Conservation (phyloP, 192 early-diverging fungal genomes). For the Coemansia sp. region DNA sequence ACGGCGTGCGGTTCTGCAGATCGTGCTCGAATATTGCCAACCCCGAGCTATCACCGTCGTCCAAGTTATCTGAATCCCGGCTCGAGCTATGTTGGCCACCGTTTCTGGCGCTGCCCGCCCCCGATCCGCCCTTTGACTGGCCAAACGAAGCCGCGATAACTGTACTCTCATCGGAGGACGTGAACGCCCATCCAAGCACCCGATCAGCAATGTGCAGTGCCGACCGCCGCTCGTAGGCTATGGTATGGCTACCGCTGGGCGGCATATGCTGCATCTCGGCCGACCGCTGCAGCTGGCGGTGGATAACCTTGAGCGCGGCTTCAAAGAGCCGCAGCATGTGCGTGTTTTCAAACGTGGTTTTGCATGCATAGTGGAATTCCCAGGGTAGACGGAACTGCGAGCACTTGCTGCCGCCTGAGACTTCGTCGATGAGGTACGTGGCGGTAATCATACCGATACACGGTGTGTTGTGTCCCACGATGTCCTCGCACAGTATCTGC, state of each 20-base stretch:
- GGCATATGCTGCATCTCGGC: conserved; percentile 5
- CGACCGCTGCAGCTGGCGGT: conserved; percentile 39
- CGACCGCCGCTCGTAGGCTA: conserved; percentile 44
- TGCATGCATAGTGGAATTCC: conserved; percentile 51
- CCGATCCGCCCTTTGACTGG: background rate
- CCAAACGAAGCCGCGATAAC: conserved; percentile 36
- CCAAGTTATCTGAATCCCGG: conserved; percentile 4
- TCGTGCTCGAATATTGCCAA: conserved; percentile 22
- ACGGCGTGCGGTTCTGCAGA: conserved; percentile 28
- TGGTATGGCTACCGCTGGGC: conserved; percentile 14
- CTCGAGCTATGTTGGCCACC: background rate
- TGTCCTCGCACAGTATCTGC: conserved; percentile 35
- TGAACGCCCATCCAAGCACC: conserved; percentile 38
- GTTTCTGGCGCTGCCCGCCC: background rate
- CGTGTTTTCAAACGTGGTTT: conserved; percentile 35
- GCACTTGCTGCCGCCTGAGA: conserved; percentile 48
- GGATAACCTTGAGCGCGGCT: conserved; percentile 41
- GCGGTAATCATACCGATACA: conserved; percentile 36
- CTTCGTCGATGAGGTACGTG: conserved; percentile 40
- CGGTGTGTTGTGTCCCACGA: conserved; percentile 25
- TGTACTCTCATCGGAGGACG: conserved; percentile 21
- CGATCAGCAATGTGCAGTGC: conserved; percentile 42
- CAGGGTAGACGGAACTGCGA: conserved; percentile 45
- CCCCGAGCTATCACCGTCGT: conserved; percentile 16
- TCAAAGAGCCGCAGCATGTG: conserved; percentile 40